Evolutionary conservation across 2,329 filamentous ascomycete genomes (phyloP), one percentile per base, ranked within the genome.

Genomic region (Cladorrhinum sp.): DNA sequence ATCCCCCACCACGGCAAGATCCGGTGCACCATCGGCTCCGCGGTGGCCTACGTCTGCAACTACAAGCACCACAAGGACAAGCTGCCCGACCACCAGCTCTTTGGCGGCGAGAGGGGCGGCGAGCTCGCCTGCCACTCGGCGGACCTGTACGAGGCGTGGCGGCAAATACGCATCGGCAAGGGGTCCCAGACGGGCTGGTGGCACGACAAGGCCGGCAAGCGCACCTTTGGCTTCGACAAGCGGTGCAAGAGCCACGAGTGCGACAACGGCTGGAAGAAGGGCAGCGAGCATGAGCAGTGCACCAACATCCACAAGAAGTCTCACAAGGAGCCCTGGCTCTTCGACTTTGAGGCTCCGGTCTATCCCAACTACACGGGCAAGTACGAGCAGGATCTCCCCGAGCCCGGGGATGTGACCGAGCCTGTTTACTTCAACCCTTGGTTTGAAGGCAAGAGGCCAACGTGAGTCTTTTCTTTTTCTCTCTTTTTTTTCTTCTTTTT

Each of bases 191-290:
- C 61, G 48, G 61, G 61, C 12, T 63, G 61, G 61, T 59, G 56
- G 51, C 41, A 61, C 38, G 58, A 60, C 55, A 24, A 18, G 36
- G 10, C 4, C 22, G 50, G 48, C 7, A 27, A 55, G 25, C 23
- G 36, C 16, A 63, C 61, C 41, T 52, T 36, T 8, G 61, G 61
- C 20, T 63, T 63, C 32, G 61, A 63, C 55, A 32, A 27, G n/a
- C 41, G 58, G 12, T 63, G 61, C 55, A 48, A 48, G 27, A 10
- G 56, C 49, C 36, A 56, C 41, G 50, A 60, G 61, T 63, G 61
- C 58, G 61, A 63, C 51, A 63, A 63, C n/a, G 61, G 61, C 5
- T 63, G 61, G 61, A 58, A 56, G 58, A n/a, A 18, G 3, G 55
- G 32, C 32, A 56, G 25, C 48, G 32, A 56, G 29, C 50, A 29